Percentiles rank a stretch among this genome's conserved stretches.
Conservation (phyloP, 345 rosid species). For the Hypericum androsaemum region DNA sequence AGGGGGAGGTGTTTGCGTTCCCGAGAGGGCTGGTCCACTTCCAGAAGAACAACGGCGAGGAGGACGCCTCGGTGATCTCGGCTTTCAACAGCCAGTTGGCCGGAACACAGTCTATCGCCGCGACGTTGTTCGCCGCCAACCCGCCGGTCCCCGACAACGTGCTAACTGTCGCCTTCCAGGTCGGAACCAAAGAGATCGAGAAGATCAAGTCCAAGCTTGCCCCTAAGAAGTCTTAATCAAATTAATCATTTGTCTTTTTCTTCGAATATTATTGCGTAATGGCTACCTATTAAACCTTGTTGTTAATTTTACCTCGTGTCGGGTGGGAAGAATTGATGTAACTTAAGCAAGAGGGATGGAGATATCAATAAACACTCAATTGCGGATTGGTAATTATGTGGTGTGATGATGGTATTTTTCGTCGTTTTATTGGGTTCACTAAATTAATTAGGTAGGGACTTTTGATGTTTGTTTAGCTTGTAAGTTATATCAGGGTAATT, state of each 20-base stretch:
- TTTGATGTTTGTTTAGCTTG: too few species aligned
- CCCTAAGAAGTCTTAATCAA: background rate
- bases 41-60: conserved; percentile 7
- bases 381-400: too few species aligned
- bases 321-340: too few species aligned
- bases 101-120: background rate
- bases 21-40: conserved; percentile 1
- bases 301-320: too few species aligned
- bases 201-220: conserved; percentile 4
- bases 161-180: conserved; percentile 1
- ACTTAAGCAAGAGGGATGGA: too few species aligned
- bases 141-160: conserved; percentile 4
- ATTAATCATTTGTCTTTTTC: background rate
- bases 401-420: too few species aligned
- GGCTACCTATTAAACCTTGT: too few species aligned
- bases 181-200: conserved; percentile 2
- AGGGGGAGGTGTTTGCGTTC: conserved; percentile 3
- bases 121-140: background rate
- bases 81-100: conserved; percentile 1
- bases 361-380: too few species aligned
- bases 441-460: too few species aligned
- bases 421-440: too few species aligned
- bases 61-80: conserved; percentile 1
- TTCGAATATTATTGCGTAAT: too few species aligned
- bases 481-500: too few species aligned